Percentiles rank a stretch among this genome's conserved stretches.
phyloP scores from a whole-genome alignment of 495 filamentous ascomycete species.

The Articulospora tetracladia region DNA sequence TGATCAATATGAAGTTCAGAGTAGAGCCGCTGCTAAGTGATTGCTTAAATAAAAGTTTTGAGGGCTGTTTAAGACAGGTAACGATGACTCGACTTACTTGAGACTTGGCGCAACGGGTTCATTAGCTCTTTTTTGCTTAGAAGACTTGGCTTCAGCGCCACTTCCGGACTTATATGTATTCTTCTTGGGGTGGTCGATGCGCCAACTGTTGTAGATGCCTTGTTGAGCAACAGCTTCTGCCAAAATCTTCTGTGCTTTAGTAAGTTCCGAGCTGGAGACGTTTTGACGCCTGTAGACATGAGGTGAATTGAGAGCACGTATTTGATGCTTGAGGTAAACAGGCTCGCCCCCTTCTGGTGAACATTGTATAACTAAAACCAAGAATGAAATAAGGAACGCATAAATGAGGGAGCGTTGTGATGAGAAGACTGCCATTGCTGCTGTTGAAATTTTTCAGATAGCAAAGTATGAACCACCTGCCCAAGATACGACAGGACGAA shows the following conservation, averaged over 20 bases:
- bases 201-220: slow-evolving; percentile 1
- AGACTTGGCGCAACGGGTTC: slow-evolving; percentile 1
- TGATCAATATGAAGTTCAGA: too few relatives aligned
- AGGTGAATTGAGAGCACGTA: background rate
- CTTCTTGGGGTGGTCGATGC: background rate
- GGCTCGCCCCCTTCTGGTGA: background rate
- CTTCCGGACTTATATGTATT: background rate
- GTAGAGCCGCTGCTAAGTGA: too few relatives aligned
- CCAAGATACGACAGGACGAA: background rate
- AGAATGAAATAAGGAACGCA: slow-evolving; percentile 3
- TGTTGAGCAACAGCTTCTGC: slow-evolving; percentile 5
- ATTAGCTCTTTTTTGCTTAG: background rate
- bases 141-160: background rate
- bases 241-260: background rate
- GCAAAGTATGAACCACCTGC: background rate
- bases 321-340: slow-evolving; percentile 1
- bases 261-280: background rate
- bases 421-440: background rate
- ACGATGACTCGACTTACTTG: too few relatives aligned
- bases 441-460: background rate
- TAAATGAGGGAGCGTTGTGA: background rate
- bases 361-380: background rate
- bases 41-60: too few relatives aligned
- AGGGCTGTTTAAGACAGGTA: too few relatives aligned
- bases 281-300: slow-evolving; percentile 8